Conservation (phyloP, 768 basidiomycete genomes). For the Tubosaeta brunneosetosa region DNA sequence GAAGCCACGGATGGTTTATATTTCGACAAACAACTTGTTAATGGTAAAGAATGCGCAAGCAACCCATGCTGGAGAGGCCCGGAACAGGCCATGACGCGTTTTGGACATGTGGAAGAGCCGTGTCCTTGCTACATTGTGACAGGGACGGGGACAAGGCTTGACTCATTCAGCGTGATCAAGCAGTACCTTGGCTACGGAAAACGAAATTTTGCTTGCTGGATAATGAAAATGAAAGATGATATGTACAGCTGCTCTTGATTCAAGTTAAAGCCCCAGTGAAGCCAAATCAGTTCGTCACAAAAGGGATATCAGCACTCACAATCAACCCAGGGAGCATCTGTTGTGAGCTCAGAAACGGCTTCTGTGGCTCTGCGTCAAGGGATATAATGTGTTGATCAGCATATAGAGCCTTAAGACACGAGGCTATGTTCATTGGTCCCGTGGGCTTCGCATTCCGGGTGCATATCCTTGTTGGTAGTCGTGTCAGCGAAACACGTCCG, state of each 20-base stretch:
- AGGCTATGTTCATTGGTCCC: no score
- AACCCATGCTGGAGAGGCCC: background rate
- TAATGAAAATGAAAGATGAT: background rate
- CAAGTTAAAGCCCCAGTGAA: background rate
- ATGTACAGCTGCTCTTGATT: no score
- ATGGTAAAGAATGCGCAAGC: background rate
- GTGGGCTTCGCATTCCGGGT: background rate
- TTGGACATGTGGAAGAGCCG: background rate
- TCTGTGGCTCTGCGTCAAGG: no score
- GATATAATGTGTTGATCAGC: background rate
- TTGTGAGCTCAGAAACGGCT: no score
- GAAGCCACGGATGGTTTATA: no score
- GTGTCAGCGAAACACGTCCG: no score
- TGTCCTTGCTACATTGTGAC: background rate
- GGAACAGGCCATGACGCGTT: no score
- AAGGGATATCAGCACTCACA: no score
- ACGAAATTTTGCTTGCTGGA: background rate
- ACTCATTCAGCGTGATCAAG: background rate
- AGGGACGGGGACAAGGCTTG: background rate
- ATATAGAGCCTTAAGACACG: background rate
- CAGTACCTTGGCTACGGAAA: background rate
- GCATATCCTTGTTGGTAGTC: background rate
- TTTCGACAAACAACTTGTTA: background rate
- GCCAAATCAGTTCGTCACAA: background rate
- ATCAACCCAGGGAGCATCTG: no score